phyloP scores from a whole-genome alignment of 345 rosid species.

The Erysimum cheiranthoides region DNA sequence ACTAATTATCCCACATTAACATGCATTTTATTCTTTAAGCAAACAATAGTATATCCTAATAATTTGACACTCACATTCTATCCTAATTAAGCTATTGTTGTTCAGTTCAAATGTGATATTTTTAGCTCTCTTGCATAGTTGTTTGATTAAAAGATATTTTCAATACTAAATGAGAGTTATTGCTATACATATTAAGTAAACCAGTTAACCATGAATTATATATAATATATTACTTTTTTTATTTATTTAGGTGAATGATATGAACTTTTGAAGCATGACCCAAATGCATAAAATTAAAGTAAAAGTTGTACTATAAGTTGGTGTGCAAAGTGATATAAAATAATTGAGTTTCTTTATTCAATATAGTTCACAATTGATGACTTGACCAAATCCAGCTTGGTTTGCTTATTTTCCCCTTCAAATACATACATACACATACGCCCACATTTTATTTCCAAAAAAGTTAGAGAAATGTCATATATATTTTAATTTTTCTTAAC shows the following conservation, averaged over 20 bases:
- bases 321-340: conserved; percentile 22
- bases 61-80: no score
- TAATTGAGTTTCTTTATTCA: conserved; percentile 4
- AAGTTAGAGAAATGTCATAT: conserved; percentile 1
- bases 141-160: no score
- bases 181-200: background rate
- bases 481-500: background rate
- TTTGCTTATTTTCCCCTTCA: background rate
- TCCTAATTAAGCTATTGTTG: background rate
- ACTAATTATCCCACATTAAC: background rate
- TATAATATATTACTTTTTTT: background rate
- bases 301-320: conserved; percentile 36
- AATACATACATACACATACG: background rate
- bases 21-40: background rate
- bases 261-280: conserved; percentile 15
- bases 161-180: background rate
- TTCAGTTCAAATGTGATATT: background rate
- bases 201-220: background rate
- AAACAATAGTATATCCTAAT: no score
- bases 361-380: conserved; percentile 23
- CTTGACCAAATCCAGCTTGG: conserved; percentile 42
- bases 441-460: background rate
- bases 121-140: background rate
- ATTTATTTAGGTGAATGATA: conserved; percentile 8
- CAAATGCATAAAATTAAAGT: background rate